Conservation (phyloP, 768 basidiomycete species). For the Leucocoprinus birnbaumii region DNA sequence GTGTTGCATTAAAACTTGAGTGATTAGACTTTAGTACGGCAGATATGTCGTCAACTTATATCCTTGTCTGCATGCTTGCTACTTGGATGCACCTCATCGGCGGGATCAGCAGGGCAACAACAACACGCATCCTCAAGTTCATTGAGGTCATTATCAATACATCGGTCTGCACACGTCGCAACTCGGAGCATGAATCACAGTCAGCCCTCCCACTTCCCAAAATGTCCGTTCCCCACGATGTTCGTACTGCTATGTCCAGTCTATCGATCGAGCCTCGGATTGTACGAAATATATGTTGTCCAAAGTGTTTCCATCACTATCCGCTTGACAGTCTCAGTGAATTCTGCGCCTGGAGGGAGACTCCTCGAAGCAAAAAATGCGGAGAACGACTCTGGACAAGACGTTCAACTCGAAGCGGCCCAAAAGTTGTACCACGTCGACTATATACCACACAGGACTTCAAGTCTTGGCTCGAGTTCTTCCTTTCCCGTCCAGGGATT, state of each 20-base stretch:
- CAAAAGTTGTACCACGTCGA: slow-evolving; percentile 10
- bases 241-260: slow-evolving; percentile 12
- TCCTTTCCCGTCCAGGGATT: slow-evolving; percentile 19
- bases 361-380: slow-evolving; percentile 13
- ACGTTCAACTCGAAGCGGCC: slow-evolving; percentile 8
- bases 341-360: slow-evolving; percentile 11
- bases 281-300: slow-evolving; percentile 16
- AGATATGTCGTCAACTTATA: neutral
- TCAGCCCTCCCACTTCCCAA: neutral
- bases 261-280: slow-evolving; percentile 17
- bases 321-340: neutral
- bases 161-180: neutral
- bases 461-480: slow-evolving; percentile 19
- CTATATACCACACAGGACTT: slow-evolving; percentile 18
- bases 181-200: neutral
- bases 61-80: neutral
- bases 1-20: too few species aligned
- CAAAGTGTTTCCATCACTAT: slow-evolving; percentile 11
- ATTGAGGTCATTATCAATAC: neutral
- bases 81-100: slow-evolving; percentile 15
- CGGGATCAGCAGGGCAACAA: slow-evolving; percentile 18
- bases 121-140: slow-evolving; percentile 11
- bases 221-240: slow-evolving; percentile 9
- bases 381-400: slow-evolving; percentile 11
- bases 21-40: neutral